Conservation (phyloP, 2,329 filamentous ascomycete genomes). For the Aspergillus flavus region DNA sequence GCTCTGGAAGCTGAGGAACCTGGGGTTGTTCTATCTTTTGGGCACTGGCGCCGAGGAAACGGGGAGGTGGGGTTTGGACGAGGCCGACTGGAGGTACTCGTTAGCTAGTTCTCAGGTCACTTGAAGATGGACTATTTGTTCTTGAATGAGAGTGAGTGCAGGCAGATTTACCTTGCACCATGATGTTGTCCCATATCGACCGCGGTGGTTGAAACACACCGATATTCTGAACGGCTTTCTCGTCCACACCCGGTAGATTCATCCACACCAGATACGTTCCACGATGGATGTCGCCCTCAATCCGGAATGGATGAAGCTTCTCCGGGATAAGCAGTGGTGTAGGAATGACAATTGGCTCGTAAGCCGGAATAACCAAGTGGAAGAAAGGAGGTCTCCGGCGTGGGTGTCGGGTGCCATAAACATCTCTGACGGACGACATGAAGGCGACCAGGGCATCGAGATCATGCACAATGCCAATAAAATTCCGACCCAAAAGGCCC, state of each 20-base stretch:
- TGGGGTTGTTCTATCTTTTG: background rate
- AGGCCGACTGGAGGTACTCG: background rate
- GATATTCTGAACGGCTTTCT: constrained; percentile 2
- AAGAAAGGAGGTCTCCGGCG: background rate
- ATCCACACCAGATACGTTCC: constrained; percentile 5
- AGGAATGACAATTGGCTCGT: constrained; percentile 2
- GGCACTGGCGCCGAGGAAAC: background rate
- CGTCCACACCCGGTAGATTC: constrained; percentile 5
- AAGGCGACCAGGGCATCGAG: constrained; percentile 5
- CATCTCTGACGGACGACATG: constrained; percentile 3
- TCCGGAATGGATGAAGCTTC: constrained; percentile 1
- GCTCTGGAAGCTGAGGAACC: background rate
- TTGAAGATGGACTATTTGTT: background rate
- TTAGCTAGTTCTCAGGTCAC: background rate
- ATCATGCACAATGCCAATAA: constrained; percentile 7
- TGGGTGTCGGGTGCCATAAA: background rate
- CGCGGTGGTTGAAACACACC: constrained; percentile 1
- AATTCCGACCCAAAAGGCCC: constrained; percentile 3
- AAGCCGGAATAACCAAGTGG: constrained; percentile 6
- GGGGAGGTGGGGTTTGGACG: background rate
- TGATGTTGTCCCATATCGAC: background rate
- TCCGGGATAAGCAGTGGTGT: constrained; percentile 1
- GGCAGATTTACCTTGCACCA: background rate
- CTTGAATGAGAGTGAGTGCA: background rate
- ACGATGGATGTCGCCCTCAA: constrained; percentile 4